Conservation (phyloP, 805 yeast genomes). For the Ogataea polymorpha region DNA sequence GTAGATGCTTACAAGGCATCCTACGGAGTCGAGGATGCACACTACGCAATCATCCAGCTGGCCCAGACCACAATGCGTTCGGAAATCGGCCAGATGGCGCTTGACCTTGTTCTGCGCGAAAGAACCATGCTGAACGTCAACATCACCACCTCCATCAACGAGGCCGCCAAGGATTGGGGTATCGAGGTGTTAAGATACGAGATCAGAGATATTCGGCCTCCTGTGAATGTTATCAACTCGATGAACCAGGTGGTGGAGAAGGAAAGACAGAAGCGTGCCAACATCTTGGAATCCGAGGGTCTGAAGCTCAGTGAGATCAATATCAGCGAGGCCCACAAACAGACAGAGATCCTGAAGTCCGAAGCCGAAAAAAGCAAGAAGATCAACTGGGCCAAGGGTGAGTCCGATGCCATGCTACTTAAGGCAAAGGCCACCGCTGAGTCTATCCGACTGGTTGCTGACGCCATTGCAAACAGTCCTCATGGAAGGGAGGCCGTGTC, state of each 20-base stretch:
- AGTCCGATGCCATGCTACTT: conserved; percentile 62
- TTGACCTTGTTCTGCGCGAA: conserved; percentile 76
- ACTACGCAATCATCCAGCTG: conserved; percentile 77
- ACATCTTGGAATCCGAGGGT: conserved; percentile 84
- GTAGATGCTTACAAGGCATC: conserved; percentile 81
- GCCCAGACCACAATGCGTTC: conserved; percentile 92
- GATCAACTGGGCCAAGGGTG: conserved; percentile 71
- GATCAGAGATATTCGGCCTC: conserved; percentile 86
- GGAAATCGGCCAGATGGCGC: conserved; percentile 78
- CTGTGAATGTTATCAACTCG: conserved; percentile 78
- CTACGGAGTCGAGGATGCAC: conserved; percentile 85
- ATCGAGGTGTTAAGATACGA: conserved; percentile 80
- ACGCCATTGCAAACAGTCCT: conserved; percentile 63
- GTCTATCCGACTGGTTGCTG: conserved; percentile 61
- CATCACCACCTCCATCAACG: conserved; percentile 76
- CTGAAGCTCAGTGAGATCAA: conserved; percentile 74
- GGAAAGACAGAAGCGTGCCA: conserved; percentile 83
- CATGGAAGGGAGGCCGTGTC: conserved; percentile 76
- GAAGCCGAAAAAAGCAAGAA: conserved; percentile 64
- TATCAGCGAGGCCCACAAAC: conserved; percentile 79
- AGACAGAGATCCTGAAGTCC: conserved; percentile 66
- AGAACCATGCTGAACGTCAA: conserved; percentile 69
- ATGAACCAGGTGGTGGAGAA: conserved; percentile 91
- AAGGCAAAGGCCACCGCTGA: conserved; percentile 73
- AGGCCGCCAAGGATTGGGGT: conserved; percentile 86